Evolutionary conservation across 352 stramenopile species (phyloP).

Genomic region (Plasmopara viticola): DNA sequence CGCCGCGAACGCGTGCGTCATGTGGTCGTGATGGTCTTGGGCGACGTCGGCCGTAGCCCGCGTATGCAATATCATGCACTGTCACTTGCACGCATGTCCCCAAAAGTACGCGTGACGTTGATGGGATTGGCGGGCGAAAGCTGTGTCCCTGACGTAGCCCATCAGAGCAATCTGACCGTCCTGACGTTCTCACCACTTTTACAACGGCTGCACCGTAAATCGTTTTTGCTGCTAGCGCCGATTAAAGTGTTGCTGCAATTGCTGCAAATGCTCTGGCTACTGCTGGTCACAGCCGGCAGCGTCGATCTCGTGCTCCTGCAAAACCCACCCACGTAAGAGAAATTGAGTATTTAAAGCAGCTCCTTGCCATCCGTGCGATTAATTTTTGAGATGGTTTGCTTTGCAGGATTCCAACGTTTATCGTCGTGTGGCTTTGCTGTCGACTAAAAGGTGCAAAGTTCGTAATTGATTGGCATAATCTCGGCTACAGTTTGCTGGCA

Average conservation of each 20-base stretch:
- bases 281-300: conserved; percentile 35
- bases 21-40: conserved; percentile 90
- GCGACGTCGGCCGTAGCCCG: conserved; percentile 94
- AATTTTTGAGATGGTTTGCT: conserved; percentile 2
- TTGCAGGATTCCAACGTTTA: conserved; percentile 90
- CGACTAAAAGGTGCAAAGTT: conserved; percentile 83
- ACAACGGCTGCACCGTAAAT: conserved; percentile 48
- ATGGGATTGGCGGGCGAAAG: conserved; percentile 91
- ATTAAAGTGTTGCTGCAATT: conserved; percentile 79
- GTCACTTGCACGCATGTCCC: conserved; percentile 84
- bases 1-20: conserved; percentile 30
- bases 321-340: conserved; percentile 91
- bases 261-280: conserved; percentile 41
- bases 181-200: conserved; percentile 70
- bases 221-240: conserved; percentile 25
- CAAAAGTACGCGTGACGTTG: conserved; percentile 75
- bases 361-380: neutral
- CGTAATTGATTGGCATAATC: conserved; percentile 99
- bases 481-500: conserved; percentile 97
- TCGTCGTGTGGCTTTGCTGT: conserved; percentile 62
- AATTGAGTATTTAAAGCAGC: neutral
- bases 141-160: conserved; percentile 71
- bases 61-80: conserved; percentile 99
- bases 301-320: conserved; percentile 95
- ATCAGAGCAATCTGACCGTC: conserved; percentile 56